Evolutionary conservation across 768 basidiomycete species (phyloP).

Genomic region (Crepidotus variabilis): DNA sequence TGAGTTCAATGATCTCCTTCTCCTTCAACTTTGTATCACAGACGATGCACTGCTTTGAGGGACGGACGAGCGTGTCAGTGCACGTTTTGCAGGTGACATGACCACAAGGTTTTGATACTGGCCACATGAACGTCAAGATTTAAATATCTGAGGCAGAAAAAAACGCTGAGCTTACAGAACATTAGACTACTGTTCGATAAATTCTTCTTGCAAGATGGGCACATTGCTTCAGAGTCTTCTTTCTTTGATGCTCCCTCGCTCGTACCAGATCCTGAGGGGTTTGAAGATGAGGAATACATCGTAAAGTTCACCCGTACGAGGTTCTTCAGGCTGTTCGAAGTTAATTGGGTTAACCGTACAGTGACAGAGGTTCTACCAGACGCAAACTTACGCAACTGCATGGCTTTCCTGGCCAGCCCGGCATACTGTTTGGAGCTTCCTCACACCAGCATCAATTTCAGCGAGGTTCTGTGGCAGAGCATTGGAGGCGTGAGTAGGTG

Average conservation of each 20-base stretch:
- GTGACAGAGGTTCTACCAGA: no score
- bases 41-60: constrained; percentile 78
- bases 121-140: background rate
- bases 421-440: constrained; percentile 84
- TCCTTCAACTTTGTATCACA: constrained; percentile 70
- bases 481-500: constrained; percentile 70
- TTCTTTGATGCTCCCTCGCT: constrained; percentile 35
- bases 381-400: constrained; percentile 66
- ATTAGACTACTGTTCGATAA: constrained; percentile 76
- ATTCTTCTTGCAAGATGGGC: constrained; percentile 83
- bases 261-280: constrained; percentile 34
- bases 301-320: constrained; percentile 81
- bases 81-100: constrained; percentile 94
- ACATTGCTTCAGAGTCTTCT: constrained; percentile 68
- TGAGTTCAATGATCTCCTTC: constrained; percentile 77
- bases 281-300: constrained; percentile 33
- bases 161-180: constrained; percentile 47
- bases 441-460: constrained; percentile 45
- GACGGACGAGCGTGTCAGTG: constrained; percentile 79
- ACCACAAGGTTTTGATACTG: constrained; percentile 61
- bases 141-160: background rate
- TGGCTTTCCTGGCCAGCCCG: constrained; percentile 82
- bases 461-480: constrained; percentile 62
- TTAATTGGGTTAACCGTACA: background rate
- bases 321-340: constrained; percentile 62